Evolutionary conservation across 139 green algal genomes (phyloP).

Genomic region (Deuterostichococcus epilithicus): DNA sequence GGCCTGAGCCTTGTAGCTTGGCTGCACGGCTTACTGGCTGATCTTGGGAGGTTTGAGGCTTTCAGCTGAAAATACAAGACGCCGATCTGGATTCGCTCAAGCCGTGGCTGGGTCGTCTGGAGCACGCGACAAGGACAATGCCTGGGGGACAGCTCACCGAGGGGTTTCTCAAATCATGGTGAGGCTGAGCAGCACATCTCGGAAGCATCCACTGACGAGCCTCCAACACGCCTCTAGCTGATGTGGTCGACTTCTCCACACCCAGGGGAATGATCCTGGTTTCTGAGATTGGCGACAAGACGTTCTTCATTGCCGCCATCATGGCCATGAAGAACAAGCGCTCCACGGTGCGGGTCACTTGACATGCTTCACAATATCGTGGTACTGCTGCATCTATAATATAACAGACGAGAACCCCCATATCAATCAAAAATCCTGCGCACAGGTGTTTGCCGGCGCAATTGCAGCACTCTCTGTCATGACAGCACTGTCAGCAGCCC

Average conservation of each 20-base stretch:
- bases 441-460: constrained; percentile 81
- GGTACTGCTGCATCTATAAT: background rate
- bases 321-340: constrained; percentile 82
- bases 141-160: constrained; percentile 5
- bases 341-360: constrained; percentile 35
- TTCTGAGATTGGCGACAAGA: constrained; percentile 87
- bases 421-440: background rate
- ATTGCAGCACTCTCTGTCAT: constrained; percentile 82
- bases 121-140: background rate
- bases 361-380: too few relatives aligned
- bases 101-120: background rate
- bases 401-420: background rate
- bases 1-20: too few relatives aligned
- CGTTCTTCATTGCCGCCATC: constrained; percentile 95
- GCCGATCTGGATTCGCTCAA: background rate
- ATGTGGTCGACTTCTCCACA: background rate
- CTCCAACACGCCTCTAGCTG: background rate
- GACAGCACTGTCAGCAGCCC: constrained; percentile 79
- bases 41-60: too few relatives aligned
- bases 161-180: constrained; percentile 60
- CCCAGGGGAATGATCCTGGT: constrained; percentile 17
- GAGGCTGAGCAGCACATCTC: too few relatives aligned
- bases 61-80: too few relatives aligned
- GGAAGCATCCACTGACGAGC: too few relatives aligned
- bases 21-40: too few relatives aligned